Evolutionary conservation across 495 filamentous ascomycete species (phyloP), one percentile per base, ranked within the genome.

Genomic region (Rhypophila decipiens): DNA sequence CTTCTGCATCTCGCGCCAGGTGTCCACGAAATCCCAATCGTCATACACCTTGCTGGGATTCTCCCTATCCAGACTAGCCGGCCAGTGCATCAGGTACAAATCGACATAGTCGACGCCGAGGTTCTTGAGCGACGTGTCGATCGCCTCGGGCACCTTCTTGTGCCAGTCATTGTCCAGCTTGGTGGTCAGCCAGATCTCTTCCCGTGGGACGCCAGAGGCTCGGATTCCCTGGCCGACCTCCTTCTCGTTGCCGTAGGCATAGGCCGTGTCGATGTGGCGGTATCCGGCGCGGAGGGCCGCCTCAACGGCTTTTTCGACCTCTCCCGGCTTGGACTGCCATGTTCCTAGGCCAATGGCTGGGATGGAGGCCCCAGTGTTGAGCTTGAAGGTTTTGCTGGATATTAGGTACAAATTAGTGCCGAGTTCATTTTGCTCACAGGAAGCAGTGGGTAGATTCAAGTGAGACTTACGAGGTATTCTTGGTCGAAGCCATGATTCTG

Each of bases 91-190:
- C 17, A 94, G 79, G 66, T 86, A 94, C 21, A 94, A 73, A 57
- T 95, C 88, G 44, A 95, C 79, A 53, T 94, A 95, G 58, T 84
- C 80, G 17, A 78, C 68, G 9, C 78, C 83, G 18, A 95, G 74
- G 55, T 73, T 75, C 67, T 83, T 79, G 44, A 94, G 74, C 4
- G 82, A 87, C 23, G 66, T 71, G 24, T 79, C 74, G 52, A 94
- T 79, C 34, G 82, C 87, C 61, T 87, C 79, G 35, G 81, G 63
- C 7, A 69, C 69, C 8, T 67, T 69, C 60, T 85, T 76, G 71
- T 95, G 88, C 78, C 80, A 87, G 42, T 82, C 69, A 74, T 91
- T 91, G 69, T 88, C 80, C 42, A 93, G 78, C 76, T 94, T 95
- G 52, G 88, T 93, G 36, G 88, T 91, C 63, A 94, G 69, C 78